These are phyloP conservation scores for Periconia digitata DNA, from an alignment of 2,329 filamentous ascomycete species.

Conservation along the genomic window DNA sequence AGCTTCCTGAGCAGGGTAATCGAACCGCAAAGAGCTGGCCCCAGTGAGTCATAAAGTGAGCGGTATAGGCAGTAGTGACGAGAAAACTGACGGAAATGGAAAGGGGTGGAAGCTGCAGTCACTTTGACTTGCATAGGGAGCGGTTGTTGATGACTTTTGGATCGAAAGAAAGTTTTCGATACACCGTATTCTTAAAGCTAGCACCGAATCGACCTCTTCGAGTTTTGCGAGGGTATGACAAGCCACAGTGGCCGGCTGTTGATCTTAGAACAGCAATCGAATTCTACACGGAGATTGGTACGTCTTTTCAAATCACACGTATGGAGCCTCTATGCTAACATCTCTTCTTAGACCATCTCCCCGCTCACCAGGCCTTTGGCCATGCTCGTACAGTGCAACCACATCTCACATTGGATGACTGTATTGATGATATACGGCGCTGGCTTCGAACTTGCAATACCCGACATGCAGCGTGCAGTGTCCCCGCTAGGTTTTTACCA, in stretches of 20 bases:
- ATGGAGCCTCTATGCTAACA: not conserved
- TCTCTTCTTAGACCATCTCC: not conserved
- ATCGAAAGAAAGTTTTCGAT: too few relatives aligned
- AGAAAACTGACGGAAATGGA: too few relatives aligned
- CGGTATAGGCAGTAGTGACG: too few relatives aligned
- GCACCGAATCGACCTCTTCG: not conserved
- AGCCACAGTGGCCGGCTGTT: not conserved
- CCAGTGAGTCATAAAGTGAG: too few relatives aligned
- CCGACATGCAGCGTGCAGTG: not conserved
- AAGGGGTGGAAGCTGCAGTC: too few relatives aligned
- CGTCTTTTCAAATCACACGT: not conserved
- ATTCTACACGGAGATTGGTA: not conserved
- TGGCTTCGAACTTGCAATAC: not conserved
- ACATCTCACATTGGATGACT: not conserved
- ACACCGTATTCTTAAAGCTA: not conserved
- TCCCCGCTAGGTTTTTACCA: not conserved
- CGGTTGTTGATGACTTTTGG: too few relatives aligned
- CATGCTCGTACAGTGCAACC: not conserved
- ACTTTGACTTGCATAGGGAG: too few relatives aligned
- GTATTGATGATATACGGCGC: not conserved
- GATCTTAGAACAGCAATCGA: not conserved
- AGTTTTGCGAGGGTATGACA: not conserved
- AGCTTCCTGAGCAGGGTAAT: not conserved
- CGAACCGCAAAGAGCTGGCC: too few relatives aligned
- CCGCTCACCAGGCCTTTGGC: not conserved